phyloP scores from a whole-genome alignment of 179 eudicot species.

The Patellifolia procumbens region DNA sequence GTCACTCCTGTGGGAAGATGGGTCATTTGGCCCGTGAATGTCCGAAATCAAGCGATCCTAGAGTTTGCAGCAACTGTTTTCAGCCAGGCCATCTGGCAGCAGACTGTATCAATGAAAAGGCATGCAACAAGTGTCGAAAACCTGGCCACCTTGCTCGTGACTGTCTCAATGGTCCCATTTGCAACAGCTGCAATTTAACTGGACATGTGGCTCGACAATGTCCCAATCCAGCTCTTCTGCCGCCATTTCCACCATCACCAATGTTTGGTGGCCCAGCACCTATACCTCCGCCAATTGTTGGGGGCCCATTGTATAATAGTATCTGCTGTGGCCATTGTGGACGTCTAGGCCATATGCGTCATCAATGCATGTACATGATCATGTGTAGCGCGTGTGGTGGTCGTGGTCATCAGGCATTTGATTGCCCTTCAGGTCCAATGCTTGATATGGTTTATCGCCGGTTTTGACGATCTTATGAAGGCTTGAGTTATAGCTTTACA shows the following conservation, averaged over 20 bases:
- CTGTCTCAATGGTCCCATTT: constrained; percentile 58
- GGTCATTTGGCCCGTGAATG: constrained; percentile 73
- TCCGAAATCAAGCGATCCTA: constrained; percentile 52
- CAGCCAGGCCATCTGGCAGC: constrained; percentile 54
- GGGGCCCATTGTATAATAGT: constrained; percentile 45
- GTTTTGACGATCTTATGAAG: constrained; percentile 16
- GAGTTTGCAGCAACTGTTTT: constrained; percentile 72
- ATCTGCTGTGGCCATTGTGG: constrained; percentile 54
- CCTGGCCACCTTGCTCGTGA: constrained; percentile 74
- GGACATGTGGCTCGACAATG: constrained; percentile 70
- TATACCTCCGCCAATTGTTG: constrained; percentile 28
- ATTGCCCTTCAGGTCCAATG: constrained; percentile 27
- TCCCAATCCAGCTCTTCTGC: constrained; percentile 39
- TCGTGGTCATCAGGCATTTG: constrained; percentile 47
- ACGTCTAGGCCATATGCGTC: constrained; percentile 51
- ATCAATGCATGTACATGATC: constrained; percentile 51
- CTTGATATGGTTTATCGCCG: constrained; percentile 30
- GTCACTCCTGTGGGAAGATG: constrained; percentile 64
- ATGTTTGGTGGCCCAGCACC: constrained; percentile 36
- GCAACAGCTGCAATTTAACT: constrained; percentile 53
- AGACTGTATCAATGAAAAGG: constrained; percentile 65
- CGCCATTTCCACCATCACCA: constrained; percentile 27
- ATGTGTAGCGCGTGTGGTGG: constrained; percentile 57
- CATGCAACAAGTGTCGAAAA: constrained; percentile 75
- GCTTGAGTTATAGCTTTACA: neutral